Conservation (phyloP, 164 flowering plant species). For the Cinnamomum micranthum region DNA sequence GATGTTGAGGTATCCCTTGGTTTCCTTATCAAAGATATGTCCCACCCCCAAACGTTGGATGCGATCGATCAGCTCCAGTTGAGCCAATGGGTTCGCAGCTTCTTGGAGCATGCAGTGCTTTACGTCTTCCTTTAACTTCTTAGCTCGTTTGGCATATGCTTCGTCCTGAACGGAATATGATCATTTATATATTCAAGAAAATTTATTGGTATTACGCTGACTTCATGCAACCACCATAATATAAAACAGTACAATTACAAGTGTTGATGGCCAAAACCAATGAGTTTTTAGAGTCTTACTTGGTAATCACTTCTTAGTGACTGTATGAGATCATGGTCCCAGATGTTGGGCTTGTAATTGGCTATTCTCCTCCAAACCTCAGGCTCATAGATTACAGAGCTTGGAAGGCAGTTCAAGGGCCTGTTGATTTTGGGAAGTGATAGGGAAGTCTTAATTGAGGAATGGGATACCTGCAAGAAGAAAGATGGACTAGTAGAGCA, state of each 20-base stretch:
- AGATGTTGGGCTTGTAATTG: neutral
- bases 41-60: slow-evolving; percentile 29
- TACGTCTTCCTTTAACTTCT: slow-evolving; percentile 4
- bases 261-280: no score
- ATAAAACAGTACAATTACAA: no score
- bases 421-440: no score
- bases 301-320: neutral
- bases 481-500: no score
- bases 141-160: neutral
- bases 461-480: no score
- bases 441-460: no score
- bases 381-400: neutral
- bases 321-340: neutral
- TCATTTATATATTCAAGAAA: no score
- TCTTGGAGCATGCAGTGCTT: neutral
- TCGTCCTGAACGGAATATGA: neutral
- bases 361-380: neutral
- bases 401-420: neutral
- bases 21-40: slow-evolving; percentile 29
- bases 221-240: no score
- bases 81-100: neutral
- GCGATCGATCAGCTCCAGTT: slow-evolving; percentile 21
- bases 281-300: neutral
- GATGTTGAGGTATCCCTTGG: slow-evolving; percentile 10
- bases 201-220: no score